Conservation (phyloP, 257 asterid genomes). For the Solanum ossicruentum region DNA sequence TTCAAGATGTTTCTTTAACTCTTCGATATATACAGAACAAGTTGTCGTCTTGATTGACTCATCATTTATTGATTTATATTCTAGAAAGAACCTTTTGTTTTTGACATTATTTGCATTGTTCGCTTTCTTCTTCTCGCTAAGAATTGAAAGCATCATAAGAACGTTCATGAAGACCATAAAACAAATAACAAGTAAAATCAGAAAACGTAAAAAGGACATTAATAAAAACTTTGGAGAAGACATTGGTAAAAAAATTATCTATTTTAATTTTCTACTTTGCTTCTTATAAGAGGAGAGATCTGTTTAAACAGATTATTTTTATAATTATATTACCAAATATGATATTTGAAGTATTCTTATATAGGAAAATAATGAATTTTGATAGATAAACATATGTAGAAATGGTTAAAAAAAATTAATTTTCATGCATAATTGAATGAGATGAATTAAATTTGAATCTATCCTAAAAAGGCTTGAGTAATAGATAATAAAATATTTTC, state of each 20-base stretch:
- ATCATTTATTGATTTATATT: background rate
- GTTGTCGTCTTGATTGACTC: background rate
- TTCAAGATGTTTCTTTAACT: background rate
- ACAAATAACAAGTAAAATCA: background rate
- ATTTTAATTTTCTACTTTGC: too few relatives aligned
- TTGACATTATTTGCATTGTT: background rate
- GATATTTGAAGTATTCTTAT: background rate
- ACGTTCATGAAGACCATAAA: background rate
- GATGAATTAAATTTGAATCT: background rate
- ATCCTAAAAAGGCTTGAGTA: background rate
- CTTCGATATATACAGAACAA: background rate
- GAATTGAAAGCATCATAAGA: background rate
- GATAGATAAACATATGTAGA: background rate
- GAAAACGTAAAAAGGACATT: background rate
- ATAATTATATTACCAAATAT: background rate
- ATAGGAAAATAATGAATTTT: background rate
- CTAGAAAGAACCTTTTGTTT: background rate
- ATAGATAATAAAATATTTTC: background rate
- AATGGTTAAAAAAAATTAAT: background rate
- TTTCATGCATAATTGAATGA: background rate
- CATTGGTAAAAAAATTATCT: background rate
- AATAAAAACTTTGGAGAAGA: background rate
- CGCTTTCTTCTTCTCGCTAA: background rate
- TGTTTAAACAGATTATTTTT: background rate
- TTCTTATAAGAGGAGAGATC: too few relatives aligned